These are phyloP conservation scores for Pogostemon cablin DNA, from an alignment of 257 asterid genomes.

Conservation along the genomic window DNA sequence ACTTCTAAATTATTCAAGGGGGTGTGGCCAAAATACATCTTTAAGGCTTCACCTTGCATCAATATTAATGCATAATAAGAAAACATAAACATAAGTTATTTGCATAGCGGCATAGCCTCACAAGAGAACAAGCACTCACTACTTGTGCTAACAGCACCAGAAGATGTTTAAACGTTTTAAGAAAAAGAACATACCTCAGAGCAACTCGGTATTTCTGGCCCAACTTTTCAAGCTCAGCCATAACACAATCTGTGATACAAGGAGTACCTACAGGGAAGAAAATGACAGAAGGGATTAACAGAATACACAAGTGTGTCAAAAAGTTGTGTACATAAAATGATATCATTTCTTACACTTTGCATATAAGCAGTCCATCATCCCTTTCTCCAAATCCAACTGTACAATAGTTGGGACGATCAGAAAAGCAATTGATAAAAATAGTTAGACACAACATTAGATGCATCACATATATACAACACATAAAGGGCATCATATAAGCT, in stretches of 20 bases:
- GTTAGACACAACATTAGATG: background rate
- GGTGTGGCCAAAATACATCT: background rate
- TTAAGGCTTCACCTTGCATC: background rate
- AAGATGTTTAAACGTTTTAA: background rate
- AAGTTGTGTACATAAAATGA: background rate
- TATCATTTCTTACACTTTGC: constrained; percentile 79
- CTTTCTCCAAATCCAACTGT: constrained; percentile 96
- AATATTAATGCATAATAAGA: background rate
- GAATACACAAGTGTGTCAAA: constrained; percentile 10
- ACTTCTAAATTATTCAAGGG: background rate
- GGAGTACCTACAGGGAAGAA: constrained; percentile 72
- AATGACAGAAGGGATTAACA: background rate
- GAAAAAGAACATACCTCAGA: constrained; percentile 56
- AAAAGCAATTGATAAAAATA: background rate
- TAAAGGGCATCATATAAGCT: background rate
- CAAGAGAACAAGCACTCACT: background rate
- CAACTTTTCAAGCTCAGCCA: constrained; percentile 99
- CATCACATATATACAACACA: background rate
- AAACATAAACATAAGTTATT: background rate
- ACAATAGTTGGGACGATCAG: constrained; percentile 24
- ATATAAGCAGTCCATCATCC: constrained; percentile 97
- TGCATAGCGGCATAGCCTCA: background rate
- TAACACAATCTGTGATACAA: constrained; percentile 96
- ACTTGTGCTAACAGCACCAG: background rate
- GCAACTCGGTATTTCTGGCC: constrained; percentile 96